Evolutionary conservation across 345 rosid species (phyloP).

Genomic region (Turritis glabra): DNA sequence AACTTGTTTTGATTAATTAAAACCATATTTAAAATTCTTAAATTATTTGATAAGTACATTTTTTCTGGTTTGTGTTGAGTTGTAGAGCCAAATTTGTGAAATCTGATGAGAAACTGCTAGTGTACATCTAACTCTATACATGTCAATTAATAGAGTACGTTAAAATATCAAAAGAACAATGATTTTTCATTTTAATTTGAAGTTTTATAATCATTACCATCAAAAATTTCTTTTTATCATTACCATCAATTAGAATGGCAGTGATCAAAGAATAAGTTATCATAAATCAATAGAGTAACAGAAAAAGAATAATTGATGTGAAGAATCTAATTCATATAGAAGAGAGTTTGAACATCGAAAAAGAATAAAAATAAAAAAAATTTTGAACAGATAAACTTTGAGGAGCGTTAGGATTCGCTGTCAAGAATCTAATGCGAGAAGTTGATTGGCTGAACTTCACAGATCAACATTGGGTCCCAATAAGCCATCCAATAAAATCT

Average conservation of each 20-base stretch:
- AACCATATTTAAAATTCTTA: not conserved
- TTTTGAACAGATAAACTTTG: constrained; percentile 29
- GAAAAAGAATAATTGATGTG: not conserved
- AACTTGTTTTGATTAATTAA: not conserved
- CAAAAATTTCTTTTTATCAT: no score
- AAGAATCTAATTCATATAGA: not conserved
- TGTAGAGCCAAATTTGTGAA: not conserved
- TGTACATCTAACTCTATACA: not conserved
- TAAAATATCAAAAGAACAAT: not conserved
- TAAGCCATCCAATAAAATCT: not conserved
- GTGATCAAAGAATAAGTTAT: not conserved
- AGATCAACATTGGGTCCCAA: constrained; percentile 10
- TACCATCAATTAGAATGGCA: not conserved
- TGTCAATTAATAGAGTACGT: not conserved
- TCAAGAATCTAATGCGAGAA: constrained; percentile 42
- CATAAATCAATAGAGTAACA: no score
- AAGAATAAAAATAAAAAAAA: not conserved
- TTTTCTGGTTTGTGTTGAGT: not conserved
- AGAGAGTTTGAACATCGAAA: not conserved
- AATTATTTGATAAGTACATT: not conserved
- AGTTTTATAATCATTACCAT: no score
- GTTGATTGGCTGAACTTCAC: constrained; percentile 24
- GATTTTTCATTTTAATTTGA: not conserved
- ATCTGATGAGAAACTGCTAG: not conserved
- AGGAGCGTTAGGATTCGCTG: constrained; percentile 43